These are phyloP conservation scores for Tillandsia leiboldiana DNA, from an alignment of 176 grass and related monocot species.

Conservation along the genomic window DNA sequence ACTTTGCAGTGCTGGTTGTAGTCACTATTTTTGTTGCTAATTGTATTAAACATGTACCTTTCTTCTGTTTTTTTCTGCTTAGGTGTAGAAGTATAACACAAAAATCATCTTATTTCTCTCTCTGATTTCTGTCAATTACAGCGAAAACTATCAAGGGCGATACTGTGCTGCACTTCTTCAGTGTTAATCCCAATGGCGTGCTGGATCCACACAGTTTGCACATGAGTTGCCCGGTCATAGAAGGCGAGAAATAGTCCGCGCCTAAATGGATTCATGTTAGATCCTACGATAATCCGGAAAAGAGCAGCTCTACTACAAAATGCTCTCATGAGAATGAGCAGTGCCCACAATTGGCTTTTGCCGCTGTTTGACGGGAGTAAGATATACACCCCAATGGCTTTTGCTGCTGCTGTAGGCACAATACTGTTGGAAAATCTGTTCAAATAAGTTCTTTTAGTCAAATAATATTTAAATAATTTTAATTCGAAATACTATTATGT, in stretches of 20 bases:
- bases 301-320: constrained; percentile 3
- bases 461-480: too few relatives aligned
- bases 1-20: too few relatives aligned
- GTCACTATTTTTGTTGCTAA: too few relatives aligned
- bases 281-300: constrained; percentile 23
- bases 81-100: too few relatives aligned
- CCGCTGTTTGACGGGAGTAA: constrained; percentile 24
- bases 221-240: constrained; percentile 37
- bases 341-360: constrained; percentile 24
- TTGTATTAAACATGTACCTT: too few relatives aligned
- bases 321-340: constrained; percentile 32
- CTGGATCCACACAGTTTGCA: constrained; percentile 32
- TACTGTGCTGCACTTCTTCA: constrained; percentile 36
- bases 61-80: too few relatives aligned
- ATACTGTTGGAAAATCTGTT: too few relatives aligned
- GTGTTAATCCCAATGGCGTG: constrained; percentile 24
- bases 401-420: too few relatives aligned
- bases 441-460: too few relatives aligned
- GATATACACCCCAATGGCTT: too few relatives aligned
- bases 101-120: too few relatives aligned
- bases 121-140: neutral
- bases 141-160: constrained; percentile 40
- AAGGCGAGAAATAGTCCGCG: constrained; percentile 50
- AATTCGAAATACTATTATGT: too few relatives aligned
- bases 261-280: constrained; percentile 44